A percentile compares a stretch with the other conserved stretches of the same genome.
These are phyloP conservation scores for Ambrosiella xylebori DNA, from an alignment of 2,329 filamentous ascomycete species.

Conservation along the genomic window DNA sequence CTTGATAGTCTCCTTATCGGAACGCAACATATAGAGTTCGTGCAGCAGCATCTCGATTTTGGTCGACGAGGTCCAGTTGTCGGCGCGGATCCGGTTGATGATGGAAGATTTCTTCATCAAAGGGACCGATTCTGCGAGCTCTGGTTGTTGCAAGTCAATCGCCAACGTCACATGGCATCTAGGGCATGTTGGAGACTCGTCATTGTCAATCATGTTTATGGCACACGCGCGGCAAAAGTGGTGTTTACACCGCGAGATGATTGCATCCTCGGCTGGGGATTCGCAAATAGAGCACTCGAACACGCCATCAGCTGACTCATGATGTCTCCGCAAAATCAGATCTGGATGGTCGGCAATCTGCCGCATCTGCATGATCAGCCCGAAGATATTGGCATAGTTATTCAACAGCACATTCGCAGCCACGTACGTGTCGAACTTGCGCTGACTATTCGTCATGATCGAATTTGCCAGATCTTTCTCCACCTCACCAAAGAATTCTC, in stretches of 20 bases:
- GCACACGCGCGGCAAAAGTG: conserved; percentile 38
- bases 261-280: conserved; percentile 85
- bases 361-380: conserved; percentile 97
- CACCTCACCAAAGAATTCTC: conserved; percentile 91
- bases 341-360: conserved; percentile 96
- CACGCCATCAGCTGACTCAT: conserved; percentile 73
- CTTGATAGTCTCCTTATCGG: conserved; percentile 84
- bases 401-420: conserved; percentile 85
- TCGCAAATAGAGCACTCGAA: conserved; percentile 91
- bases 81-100: conserved; percentile 97
- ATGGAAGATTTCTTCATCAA: conserved; percentile 84
- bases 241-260: conserved; percentile 81
- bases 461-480: conserved; percentile 90
- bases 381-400: conserved; percentile 98
- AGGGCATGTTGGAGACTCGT: conserved; percentile 65
- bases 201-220: conserved; percentile 48
- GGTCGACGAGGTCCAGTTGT: conserved; percentile 93
- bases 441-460: conserved; percentile 81
- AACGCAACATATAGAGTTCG: conserved; percentile 79
- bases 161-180: conserved; percentile 76
- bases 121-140: conserved; percentile 71
- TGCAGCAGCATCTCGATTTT: conserved; percentile 96
- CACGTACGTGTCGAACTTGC: conserved; percentile 91
- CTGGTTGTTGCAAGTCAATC: conserved; percentile 88
- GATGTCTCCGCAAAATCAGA: conserved; percentile 61